Percentiles rank a stretch among this genome's conserved stretches.
Conservation (phyloP, 2,329 filamentous ascomycete genomes). For the Parastagonospora avenae region DNA sequence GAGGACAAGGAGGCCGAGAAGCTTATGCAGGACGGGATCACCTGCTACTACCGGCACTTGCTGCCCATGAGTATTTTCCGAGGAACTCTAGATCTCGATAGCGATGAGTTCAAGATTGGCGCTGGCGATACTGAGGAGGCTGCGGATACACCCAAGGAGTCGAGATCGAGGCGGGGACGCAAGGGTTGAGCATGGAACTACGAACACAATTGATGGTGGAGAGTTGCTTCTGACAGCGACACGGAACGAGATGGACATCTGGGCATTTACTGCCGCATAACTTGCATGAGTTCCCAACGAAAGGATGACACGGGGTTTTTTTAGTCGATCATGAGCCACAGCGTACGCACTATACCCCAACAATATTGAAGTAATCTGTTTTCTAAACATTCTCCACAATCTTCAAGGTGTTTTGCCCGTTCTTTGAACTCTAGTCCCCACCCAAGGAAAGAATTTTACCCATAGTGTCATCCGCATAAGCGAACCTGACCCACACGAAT, state of each 20-base stretch:
- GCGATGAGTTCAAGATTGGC: conserved; percentile 47
- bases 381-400: neutral
- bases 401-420: neutral
- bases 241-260: too few species aligned
- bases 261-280: too few species aligned
- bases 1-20: conserved; percentile 43
- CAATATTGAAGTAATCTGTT: neutral
- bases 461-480: conserved; percentile 1
- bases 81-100: conserved; percentile 48
- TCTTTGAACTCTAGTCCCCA: neutral
- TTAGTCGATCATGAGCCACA: too few species aligned
- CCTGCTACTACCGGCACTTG: conserved; percentile 51
- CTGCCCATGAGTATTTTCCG: conserved; percentile 51
- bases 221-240: neutral
- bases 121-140: neutral
- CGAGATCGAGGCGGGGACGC: conserved; percentile 22
- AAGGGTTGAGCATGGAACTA: conserved; percentile 7
- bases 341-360: neutral
- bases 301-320: neutral
- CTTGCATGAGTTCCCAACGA: too few species aligned
- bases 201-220: neutral
- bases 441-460: neutral
- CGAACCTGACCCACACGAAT: conserved; percentile 11
- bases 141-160: conserved; percentile 6
- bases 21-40: conserved; percentile 40